phyloP scores from a whole-genome alignment of 495 filamentous ascomycete species.

The Bombardia bombarda region DNA sequence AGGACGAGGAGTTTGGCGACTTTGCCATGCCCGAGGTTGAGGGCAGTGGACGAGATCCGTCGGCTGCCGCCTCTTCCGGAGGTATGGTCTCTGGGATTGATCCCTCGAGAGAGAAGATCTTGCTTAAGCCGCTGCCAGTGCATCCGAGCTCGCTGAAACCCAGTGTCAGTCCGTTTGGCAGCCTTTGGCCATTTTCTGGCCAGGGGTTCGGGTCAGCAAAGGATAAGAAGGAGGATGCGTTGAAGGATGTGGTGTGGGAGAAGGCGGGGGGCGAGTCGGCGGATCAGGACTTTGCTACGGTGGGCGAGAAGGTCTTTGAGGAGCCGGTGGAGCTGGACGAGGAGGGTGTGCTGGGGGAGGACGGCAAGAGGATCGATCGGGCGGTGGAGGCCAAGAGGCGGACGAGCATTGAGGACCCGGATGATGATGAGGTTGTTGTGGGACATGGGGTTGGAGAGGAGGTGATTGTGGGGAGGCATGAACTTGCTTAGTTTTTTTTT shows the following conservation, averaged over 20 bases:
- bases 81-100: conserved; percentile 26
- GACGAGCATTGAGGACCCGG: conserved; percentile 50
- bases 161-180: conserved; percentile 30
- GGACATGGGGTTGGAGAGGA: conserved; percentile 26
- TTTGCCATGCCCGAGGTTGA: conserved; percentile 45
- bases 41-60: conserved; percentile 5
- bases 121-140: conserved; percentile 39
- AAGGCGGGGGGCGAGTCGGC: too few species aligned
- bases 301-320: conserved; percentile 15
- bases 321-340: conserved; percentile 22
- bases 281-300: too few species aligned
- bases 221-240: conserved; percentile 17
- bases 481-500: conserved; percentile 10
- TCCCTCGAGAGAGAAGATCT: conserved; percentile 21
- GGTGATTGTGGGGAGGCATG: conserved; percentile 11
- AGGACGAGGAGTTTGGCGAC: conserved; percentile 45
- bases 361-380: conserved; percentile 36
- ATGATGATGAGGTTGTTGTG: conserved; percentile 49
- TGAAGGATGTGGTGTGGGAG: too few species aligned
- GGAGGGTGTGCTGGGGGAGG: conserved; percentile 24
- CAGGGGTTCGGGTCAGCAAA: conserved; percentile 22
- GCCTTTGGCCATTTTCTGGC: conserved; percentile 38
- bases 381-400: conserved; percentile 44
- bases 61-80: neutral
- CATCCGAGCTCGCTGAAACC: conserved; percentile 32